Conservation (phyloP, 1,284 basidiomycete species). For the Cryptococcus floricola region DNA sequence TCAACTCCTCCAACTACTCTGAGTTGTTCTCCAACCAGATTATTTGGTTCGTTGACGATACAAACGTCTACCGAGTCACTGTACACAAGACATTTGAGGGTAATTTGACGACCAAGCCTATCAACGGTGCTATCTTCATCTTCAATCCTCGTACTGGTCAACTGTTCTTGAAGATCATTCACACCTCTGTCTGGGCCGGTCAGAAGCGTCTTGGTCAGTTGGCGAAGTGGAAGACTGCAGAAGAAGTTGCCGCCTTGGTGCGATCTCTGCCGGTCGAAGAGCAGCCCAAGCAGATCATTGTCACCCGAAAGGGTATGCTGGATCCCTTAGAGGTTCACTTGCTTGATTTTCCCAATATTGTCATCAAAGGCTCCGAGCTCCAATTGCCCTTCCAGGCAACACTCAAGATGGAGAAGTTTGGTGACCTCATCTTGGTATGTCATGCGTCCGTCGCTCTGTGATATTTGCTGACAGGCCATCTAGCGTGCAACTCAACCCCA, state of each 20-base stretch:
- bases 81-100: slow-evolving; percentile 99
- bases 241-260: slow-evolving; percentile 97
- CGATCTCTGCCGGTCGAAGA: slow-evolving; percentile 97
- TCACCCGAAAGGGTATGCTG: slow-evolving; percentile 99
- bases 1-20: slow-evolving; percentile 85
- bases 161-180: slow-evolving; percentile 97
- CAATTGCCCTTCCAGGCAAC: slow-evolving; percentile 99
- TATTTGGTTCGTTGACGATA: slow-evolving; percentile 99
- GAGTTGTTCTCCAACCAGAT: slow-evolving; percentile 99
- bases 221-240: slow-evolving; percentile 96
- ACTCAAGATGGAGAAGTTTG: slow-evolving; percentile 99
- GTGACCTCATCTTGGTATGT: slow-evolving; percentile 76
- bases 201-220: slow-evolving; percentile 99
- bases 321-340: slow-evolving; percentile 97
- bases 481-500: slow-evolving; percentile 95
- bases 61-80: slow-evolving; percentile 98
- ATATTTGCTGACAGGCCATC: slow-evolving; percentile 8
- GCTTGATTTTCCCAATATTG: slow-evolving; percentile 99
- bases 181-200: slow-evolving; percentile 99
- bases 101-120: slow-evolving; percentile 99
- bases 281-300: slow-evolving; percentile 99
- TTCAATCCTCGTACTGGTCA: slow-evolving; percentile 99
- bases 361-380: slow-evolving; percentile 98
- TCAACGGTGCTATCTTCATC: slow-evolving; percentile 99
- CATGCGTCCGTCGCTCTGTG: slow-evolving; percentile 3